Evolutionary conservation across 2,329 filamentous ascomycete genomes (phyloP), one percentile per base, ranked within the genome.

Genomic region (Colletotrichum limetticola): DNA sequence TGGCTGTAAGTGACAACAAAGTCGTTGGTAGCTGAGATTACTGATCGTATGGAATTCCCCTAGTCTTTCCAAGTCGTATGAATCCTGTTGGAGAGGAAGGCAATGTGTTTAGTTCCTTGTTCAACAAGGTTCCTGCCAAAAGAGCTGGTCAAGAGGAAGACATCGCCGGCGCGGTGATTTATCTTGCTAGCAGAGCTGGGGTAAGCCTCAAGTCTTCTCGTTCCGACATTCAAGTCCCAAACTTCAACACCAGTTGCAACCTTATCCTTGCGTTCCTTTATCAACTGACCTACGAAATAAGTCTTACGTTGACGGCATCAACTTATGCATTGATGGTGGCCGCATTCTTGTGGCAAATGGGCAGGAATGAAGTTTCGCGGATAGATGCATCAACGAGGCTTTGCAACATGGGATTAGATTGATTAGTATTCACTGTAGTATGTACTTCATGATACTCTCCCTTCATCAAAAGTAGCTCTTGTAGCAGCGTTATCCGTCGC

Each of bases 31-130:
- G 28, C 9, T 46, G 35, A 46, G 8, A 22, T 6, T 8, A 19
- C 16, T 42, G 37, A 42, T 42, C 37, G 19, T 42, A 5, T 35
- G 0, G 5, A 35, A 35, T 35, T 12, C 11, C 32, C 32, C 11
- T 12, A 35, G 81, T 83, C 73, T 80, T 80, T 1, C 80, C 79
- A 1, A 81, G 79, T 70, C 79, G 79, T 19, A 82, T 82, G 80
- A 82, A 81, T 56, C 78, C 79, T 0, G 74, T 82, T 14, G 80
- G 79, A 4, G 75, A 78, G 49, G 78, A 78, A 19, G 79, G 77
- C 1, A 81, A 81, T 42, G 77, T 80, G 16, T 82, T 83, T 56
- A 79, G 77, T 55, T 68, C 76, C 2, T 74, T 81, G 3, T 80
- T 81, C 62, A 78, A 80, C 55, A 75, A 80, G 60, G 79, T 82